These are phyloP conservation scores for Carex kokanica DNA, from an alignment of 176 grass and related monocot genomes.

Conservation along the genomic window DNA sequence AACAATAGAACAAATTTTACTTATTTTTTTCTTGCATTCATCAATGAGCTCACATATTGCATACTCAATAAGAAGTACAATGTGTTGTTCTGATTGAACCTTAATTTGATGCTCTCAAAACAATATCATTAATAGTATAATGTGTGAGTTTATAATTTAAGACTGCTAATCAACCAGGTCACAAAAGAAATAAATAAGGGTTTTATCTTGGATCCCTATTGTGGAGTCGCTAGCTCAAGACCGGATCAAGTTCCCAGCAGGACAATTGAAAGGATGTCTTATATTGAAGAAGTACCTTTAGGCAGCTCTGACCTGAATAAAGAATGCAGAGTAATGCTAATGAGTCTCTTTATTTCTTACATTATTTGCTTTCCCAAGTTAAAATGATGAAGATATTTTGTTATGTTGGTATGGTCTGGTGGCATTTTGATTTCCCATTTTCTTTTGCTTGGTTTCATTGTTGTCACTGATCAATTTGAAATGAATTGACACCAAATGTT, in stretches of 20 bases:
- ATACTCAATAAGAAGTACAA: no score
- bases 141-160: neutral
- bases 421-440: no score
- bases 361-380: neutral
- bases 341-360: neutral
- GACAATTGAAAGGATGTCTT: neutral
- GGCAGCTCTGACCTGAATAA: neutral
- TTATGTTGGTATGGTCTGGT: no score
- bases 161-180: neutral
- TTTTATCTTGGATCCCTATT: neutral
- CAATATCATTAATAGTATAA: neutral
- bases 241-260: neutral
- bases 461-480: neutral
- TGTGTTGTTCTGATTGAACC: no score
- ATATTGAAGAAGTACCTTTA: slow-evolving; percentile 1
- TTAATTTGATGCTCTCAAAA: no score
- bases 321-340: slow-evolving; percentile 2
- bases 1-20: neutral
- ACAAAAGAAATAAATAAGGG: neutral
- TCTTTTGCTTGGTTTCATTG: neutral
- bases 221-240: neutral
- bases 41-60: no score
- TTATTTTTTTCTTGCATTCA: no score
- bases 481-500: neutral
- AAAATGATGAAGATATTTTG: neutral